These are phyloP conservation scores for Trichosporon sp. DNA, from an alignment of 1,284 basidiomycete species.

Conservation along the genomic window DNA sequence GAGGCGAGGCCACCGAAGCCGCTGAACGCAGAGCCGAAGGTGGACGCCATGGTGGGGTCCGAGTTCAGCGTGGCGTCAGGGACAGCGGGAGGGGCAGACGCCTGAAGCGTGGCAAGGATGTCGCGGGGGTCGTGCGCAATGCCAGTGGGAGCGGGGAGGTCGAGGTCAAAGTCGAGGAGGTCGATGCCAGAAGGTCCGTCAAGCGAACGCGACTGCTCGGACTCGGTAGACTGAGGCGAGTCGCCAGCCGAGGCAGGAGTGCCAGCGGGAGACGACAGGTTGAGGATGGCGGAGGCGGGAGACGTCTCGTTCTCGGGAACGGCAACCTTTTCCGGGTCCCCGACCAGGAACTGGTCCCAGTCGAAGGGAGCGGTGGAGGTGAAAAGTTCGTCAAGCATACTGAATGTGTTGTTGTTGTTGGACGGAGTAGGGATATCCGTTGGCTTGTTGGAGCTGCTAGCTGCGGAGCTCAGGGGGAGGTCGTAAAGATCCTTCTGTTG, in stretches of 20 bases:
- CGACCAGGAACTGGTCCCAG: slow-evolving; percentile 43
- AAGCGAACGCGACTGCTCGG: slow-evolving; percentile 44
- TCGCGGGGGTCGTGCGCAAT: slow-evolving; percentile 43
- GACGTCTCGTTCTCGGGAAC: slow-evolving; percentile 21
- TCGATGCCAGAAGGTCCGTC: slow-evolving; percentile 32
- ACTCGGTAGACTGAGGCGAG: slow-evolving; percentile 42
- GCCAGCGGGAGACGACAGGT: slow-evolving; percentile 21
- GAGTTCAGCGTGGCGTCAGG: slow-evolving; percentile 30
- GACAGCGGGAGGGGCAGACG: slow-evolving; percentile 16
- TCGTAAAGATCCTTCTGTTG: slow-evolving; percentile 22
- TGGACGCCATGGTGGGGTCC: slow-evolving; percentile 30
- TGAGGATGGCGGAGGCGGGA: slow-evolving; percentile 27
- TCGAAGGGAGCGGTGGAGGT: slow-evolving; percentile 31
- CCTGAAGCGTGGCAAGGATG: slow-evolving; percentile 30
- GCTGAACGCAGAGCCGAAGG: slow-evolving; percentile 38
- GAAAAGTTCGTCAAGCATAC: slow-evolving; percentile 30
- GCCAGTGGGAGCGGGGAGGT: slow-evolving; percentile 35
- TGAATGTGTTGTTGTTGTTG: slow-evolving; percentile 27
- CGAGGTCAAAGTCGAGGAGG: slow-evolving; percentile 36
- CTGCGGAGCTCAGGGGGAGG: slow-evolving; percentile 3
- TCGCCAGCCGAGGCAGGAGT: slow-evolving; percentile 28
- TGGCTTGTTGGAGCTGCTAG: slow-evolving; percentile 17
- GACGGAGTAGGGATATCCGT: slow-evolving; percentile 19
- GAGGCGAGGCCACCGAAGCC: slow-evolving; percentile 38
- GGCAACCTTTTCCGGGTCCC: slow-evolving; percentile 34